Evolutionary conservation across 305 asterid genomes (phyloP), one percentile per base, ranked within the genome.

Genomic region (Rubia balearica): DNA sequence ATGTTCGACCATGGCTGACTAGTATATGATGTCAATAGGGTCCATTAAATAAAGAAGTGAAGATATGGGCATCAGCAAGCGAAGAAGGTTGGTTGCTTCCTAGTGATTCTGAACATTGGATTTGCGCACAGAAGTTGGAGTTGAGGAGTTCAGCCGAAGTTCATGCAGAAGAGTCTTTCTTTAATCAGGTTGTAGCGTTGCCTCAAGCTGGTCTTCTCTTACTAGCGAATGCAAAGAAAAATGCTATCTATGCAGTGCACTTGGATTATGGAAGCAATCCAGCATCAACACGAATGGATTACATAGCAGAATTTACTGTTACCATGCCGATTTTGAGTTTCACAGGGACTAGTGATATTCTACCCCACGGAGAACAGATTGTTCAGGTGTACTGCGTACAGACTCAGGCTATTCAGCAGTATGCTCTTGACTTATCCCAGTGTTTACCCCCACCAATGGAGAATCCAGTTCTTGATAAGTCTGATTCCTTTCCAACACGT

Each of bases 51-150:
- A 87, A 88, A 76, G 99, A 95, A 81, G 24, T 92, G 69, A 95
- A 88, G 80, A 86, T 95, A 62, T 95, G 99, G 99, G 80, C 83
- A 68, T 89, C 97, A 75, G 85, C 86, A 51, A 87, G 96, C 79
- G 98, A 92, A 76, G 99, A 95, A 81, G 99, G 99, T n/a, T 92
- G 97, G 97, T 83, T 95, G 81, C 98, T 90, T 74, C 92, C 98
- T 22, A 86, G 91, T 80, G 97, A 92, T 74, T 84, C 89, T 36
- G 99, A 92, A 78, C 86, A 94, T 33, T 92, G 99, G 99, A 83
- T 76, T 21, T 95, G 96, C 78, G 84, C 86, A 0, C 99, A 95
- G 83, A 89, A 85, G 16, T 75, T 92, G 83, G 97, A 88, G 77
- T 75, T 95, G 72, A 95, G 82, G 80, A 84, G 96, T 79, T 86